phyloP scores from a whole-genome alignment of 2,329 filamentous ascomycete species.

The Calonectria multiphialidica region DNA sequence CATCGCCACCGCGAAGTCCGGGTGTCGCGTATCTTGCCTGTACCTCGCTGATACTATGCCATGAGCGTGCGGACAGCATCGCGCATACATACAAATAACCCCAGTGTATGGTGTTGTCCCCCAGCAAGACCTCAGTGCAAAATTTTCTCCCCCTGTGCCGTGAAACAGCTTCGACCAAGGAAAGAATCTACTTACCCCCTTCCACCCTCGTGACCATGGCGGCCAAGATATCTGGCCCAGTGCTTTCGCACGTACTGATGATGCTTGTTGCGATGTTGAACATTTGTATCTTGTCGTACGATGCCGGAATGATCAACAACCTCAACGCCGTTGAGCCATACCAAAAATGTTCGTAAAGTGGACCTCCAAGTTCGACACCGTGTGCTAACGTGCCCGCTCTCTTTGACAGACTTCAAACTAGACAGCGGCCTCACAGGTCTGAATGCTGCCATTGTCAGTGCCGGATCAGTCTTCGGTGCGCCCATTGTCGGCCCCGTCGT shows the following conservation, averaged over 20 bases:
- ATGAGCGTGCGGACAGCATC: not conserved
- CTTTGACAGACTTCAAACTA: conserved; percentile 17
- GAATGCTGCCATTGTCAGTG: conserved; percentile 22
- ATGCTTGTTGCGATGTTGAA: conserved; percentile 23
- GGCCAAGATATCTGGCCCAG: not conserved
- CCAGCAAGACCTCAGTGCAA: not conserved
- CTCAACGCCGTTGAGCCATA: conserved; percentile 21
- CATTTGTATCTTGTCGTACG: conserved; percentile 25
- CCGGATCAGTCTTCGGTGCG: conserved; percentile 19
- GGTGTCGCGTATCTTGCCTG: not conserved
- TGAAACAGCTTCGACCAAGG: not conserved
- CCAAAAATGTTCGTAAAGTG: conserved; percentile 7
- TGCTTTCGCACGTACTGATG: conserved; percentile 16
- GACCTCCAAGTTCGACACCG: not conserved
- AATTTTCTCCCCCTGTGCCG: not conserved
- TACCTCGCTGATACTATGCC: not conserved
- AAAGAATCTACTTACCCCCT: not conserved
- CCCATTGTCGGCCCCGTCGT: conserved; percentile 21
- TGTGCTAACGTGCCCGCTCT: not conserved
- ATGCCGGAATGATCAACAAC: conserved; percentile 26
- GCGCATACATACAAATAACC: conserved; percentile 6
- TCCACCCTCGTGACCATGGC: not conserved
- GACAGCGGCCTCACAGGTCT: conserved; percentile 19
- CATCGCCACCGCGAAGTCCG: conserved; percentile 4
- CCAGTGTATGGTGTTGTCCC: not conserved